Percentiles rank a stretch among this genome's conserved stretches.
Conservation (phyloP, 768 basidiomycete species). For the Hydnomerulius pinastri region DNA sequence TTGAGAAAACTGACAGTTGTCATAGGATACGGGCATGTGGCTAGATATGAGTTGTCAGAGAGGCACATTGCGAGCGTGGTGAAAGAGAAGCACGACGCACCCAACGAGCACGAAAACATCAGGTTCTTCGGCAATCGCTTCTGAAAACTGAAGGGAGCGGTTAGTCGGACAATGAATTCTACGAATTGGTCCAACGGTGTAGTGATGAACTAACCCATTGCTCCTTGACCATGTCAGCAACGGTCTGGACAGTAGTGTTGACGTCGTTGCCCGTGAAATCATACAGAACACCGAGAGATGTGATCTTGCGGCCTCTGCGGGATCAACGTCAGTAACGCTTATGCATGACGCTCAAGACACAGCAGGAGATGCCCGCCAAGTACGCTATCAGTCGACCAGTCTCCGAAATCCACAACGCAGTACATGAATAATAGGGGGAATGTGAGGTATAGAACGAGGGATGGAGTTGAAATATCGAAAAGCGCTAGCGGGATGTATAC, state of each 20-base stretch:
- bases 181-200: not conserved
- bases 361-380: no score
- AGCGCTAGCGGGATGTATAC: conserved; percentile 18
- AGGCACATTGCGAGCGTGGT: not conserved
- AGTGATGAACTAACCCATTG: conserved; percentile 55
- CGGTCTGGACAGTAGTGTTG: conserved; percentile 75
- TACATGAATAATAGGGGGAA: not conserved
- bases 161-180: not conserved
- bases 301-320: conserved; percentile 65
- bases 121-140: conserved; percentile 78
- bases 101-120: conserved; percentile 80
- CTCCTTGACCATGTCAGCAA: conserved; percentile 77
- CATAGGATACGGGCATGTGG: conserved; percentile 79
- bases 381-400: no score
- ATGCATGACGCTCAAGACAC: no score
- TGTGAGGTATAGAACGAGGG: not conserved
- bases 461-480: not conserved
- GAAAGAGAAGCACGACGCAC: conserved; percentile 35
- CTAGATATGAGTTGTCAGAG: conserved; percentile 35
- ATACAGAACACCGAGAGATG: conserved; percentile 77
- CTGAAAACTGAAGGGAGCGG: conserved; percentile 54
- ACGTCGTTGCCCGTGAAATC: conserved; percentile 72
- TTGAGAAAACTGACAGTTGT: conserved; percentile 58
- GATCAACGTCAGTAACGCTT: not conserved
- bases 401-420: no score